These are phyloP conservation scores for Mortierella claussenii DNA, from an alignment of 192 early-diverging fungal species.

Conservation along the genomic window DNA sequence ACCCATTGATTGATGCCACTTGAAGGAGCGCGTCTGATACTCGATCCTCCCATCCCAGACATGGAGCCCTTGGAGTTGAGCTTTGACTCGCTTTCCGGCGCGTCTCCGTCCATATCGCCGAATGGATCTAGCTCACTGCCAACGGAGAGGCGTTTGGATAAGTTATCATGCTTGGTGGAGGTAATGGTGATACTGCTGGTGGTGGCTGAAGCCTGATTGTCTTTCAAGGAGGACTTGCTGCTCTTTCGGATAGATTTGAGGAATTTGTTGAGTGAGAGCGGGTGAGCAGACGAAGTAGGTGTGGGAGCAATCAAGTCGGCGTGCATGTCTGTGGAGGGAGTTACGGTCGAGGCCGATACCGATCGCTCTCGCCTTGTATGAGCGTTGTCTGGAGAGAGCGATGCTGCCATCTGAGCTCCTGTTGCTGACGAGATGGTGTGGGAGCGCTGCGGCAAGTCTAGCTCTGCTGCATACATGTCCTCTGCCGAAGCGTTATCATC, in stretches of 20 bases:
- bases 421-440: constrained; percentile 15
- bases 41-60: not conserved
- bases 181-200: no score
- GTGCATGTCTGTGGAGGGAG: not conserved
- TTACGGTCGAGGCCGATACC: constrained; percentile 24
- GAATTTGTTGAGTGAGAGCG: constrained; percentile 42
- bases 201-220: not conserved
- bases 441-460: constrained; percentile 8
- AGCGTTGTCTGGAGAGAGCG: not conserved
- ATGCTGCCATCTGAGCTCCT: constrained; percentile 11
- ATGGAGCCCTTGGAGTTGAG: constrained; percentile 14
- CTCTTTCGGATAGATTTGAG: constrained; percentile 43
- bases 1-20: constrained; percentile 45
- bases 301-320: not conserved
- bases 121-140: constrained; percentile 24
- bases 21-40: not conserved
- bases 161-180: no score
- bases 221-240: constrained; percentile 26
- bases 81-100: constrained; percentile 5
- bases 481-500: constrained; percentile 14
- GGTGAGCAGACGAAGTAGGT: constrained; percentile 6
- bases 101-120: constrained; percentile 9
- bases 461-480: not conserved
- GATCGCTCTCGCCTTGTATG: constrained; percentile 19
- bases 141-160: constrained; percentile 28